Conservation (phyloP, 2,329 filamentous ascomycete genomes). For the Cyphellophora attinorum region DNA sequence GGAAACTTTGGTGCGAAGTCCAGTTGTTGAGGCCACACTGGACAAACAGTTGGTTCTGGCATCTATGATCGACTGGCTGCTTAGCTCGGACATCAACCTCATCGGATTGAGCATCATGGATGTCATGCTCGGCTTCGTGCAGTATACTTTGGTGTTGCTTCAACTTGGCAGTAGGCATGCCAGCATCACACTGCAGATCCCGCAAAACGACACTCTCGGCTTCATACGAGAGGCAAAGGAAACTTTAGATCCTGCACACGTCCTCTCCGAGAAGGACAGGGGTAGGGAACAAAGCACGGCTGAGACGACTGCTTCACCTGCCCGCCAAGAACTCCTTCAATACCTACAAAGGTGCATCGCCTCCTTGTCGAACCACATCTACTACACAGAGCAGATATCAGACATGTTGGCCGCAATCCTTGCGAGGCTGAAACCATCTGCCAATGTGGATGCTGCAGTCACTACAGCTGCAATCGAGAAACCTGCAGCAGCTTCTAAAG, state of each 20-base stretch:
- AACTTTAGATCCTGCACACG: conserved; percentile 14
- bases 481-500: conserved; percentile 37
- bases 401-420: conserved; percentile 86
- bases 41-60: conserved; percentile 65
- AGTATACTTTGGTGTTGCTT: conserved; percentile 70
- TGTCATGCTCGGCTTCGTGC: conserved; percentile 72
- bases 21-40: conserved; percentile 61
- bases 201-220: conserved; percentile 24
- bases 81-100: conserved; percentile 82
- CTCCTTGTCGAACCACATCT: conserved; percentile 86
- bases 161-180: conserved; percentile 47
- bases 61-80: conserved; percentile 68
- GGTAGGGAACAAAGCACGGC: conserved; percentile 13
- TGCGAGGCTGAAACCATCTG: conserved; percentile 61
- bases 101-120: conserved; percentile 97
- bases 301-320: conserved; percentile 38
- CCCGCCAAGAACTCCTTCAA: conserved; percentile 54
- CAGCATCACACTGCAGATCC: conserved; percentile 26
- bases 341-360: conserved; percentile 76
- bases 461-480: conserved; percentile 41
- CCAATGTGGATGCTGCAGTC: conserved; percentile 32
- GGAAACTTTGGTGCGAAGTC: conserved; percentile 61
- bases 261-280: conserved; percentile 7
- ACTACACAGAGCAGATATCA: conserved; percentile 90
- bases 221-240: conserved; percentile 19